Base-by-base conservation (phyloP, 2,329 filamentous ascomycete genomes). In the Pseudovirgaria hyperparasitica region DNA sequence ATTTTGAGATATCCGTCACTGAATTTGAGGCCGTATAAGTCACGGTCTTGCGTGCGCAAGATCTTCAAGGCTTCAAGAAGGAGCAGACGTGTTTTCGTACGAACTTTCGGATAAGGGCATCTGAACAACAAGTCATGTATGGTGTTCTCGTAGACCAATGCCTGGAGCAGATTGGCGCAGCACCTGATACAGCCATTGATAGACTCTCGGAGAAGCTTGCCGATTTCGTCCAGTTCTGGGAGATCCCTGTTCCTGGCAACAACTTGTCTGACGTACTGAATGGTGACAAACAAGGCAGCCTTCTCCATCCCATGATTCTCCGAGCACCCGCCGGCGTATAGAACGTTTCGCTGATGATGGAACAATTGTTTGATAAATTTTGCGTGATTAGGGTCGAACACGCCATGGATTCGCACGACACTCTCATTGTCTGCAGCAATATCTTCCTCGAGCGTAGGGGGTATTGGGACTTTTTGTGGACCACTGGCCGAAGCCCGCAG, bases 231-330 rank as follows among this genome's bases (percentile, higher is more conserved):
- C 19, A 80, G 74, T 22, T 78, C 69, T 0, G 73, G 66, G 2
- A 70, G 46, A 21, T 85, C 78, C 47, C 79, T 82, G 4, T 71
- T 65, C 30, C 82, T 70, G 23, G 77, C 71, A 9, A 81, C 67
- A 22, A 92, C 65, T 44, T 87, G 79, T 39, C 86, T 78, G 19
- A 92, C 55, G 39, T 87, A 80, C 26, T 68, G 62, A 3, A 81
- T 46, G 2, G 67, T 58, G 33, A 71, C 62, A 9, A 58, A 53
- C 41, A 82, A 58, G 3, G 69, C 67, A 23, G 59, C 37, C 11
- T 52, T 53, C 36, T 70, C 66, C 19, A 66, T 37, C 6, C 36
- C 43, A 28, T 60, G 55, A 10, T 65, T 52, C 9, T 56, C 45
- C 2, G 64, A 65, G 42, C 69, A 72, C n/a, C 52, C 50, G 0